A percentile compares a stretch with the other conserved stretches of the same genome.
Evolutionary conservation across 371 early-diverging fungal genomes (phyloP).

Genomic region (Mortierella sp.): DNA sequence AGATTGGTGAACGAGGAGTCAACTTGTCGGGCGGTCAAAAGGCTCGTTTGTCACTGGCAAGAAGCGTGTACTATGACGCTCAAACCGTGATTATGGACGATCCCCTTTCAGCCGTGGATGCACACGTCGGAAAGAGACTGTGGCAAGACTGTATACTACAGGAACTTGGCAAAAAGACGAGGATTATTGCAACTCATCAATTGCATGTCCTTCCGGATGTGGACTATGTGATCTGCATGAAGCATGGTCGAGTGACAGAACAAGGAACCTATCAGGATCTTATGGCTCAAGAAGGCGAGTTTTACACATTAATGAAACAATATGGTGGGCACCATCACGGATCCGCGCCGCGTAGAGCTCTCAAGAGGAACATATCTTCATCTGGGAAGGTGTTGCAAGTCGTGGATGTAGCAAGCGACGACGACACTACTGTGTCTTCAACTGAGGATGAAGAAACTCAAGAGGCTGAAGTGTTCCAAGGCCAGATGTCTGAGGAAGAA

Average conservation of each 20-base stretch:
- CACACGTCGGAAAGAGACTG: slow-evolving; percentile 62
- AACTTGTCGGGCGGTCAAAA: slow-evolving; percentile 50
- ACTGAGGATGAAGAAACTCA: slow-evolving; percentile 12
- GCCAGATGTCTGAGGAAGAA: slow-evolving; percentile 54
- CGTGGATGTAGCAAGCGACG: slow-evolving; percentile 64
- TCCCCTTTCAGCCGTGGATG: slow-evolving; percentile 85
- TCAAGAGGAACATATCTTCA: slow-evolving; percentile 20
- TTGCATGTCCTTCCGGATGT: slow-evolving; percentile 57
- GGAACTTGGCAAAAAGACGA: slow-evolving; percentile 49
- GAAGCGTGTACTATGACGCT: slow-evolving; percentile 60
- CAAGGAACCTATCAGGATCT: slow-evolving; percentile 60
- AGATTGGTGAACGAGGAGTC: slow-evolving; percentile 79
- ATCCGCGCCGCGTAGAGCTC: neutral
- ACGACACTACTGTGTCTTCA: slow-evolving; percentile 32
- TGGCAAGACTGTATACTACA: slow-evolving; percentile 58
- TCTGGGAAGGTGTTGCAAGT: slow-evolving; percentile 37
- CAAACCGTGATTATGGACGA: slow-evolving; percentile 78
- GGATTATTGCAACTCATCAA: slow-evolving; percentile 61
- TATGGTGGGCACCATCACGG: slow-evolving; percentile 57
- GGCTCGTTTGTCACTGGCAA: slow-evolving; percentile 59
- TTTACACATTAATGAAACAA: slow-evolving; percentile 59
- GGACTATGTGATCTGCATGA: slow-evolving; percentile 67
- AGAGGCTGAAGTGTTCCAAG: slow-evolving; percentile 11
- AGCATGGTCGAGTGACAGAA: slow-evolving; percentile 67
- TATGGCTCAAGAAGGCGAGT: slow-evolving; percentile 58